Conservation (phyloP, 1,284 basidiomycete genomes). For the Marasmius oreades region DNA sequence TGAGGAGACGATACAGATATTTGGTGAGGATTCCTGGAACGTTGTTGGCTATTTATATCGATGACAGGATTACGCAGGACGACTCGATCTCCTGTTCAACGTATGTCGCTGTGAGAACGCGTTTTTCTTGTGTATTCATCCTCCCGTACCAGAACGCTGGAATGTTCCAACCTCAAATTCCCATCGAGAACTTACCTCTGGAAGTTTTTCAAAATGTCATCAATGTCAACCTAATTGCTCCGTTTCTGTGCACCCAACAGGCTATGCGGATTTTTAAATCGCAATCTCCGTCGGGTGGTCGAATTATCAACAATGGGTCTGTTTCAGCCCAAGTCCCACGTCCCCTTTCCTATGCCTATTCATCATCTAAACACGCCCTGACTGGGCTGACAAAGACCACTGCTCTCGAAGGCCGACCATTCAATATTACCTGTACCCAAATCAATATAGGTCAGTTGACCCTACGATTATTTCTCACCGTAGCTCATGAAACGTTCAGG, state of each 20-base stretch:
- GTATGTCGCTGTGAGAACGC: slow-evolving; percentile 37
- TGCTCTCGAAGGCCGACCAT: slow-evolving; percentile 71
- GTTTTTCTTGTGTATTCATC: background rate
- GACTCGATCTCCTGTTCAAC: slow-evolving; percentile 79
- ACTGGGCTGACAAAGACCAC: slow-evolving; percentile 72
- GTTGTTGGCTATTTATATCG: background rate
- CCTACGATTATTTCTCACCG: background rate
- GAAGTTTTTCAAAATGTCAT: slow-evolving; percentile 61
- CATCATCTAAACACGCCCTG: slow-evolving; percentile 77
- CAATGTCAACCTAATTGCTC: slow-evolving; percentile 67
- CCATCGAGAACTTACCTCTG: slow-evolving; percentile 64
- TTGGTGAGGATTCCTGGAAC: slow-evolving; percentile 39
- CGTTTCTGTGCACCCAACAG: slow-evolving; percentile 76
- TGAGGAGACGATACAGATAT: slow-evolving; percentile 45
- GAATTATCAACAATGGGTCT: slow-evolving; percentile 85
- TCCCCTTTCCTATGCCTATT: slow-evolving; percentile 65
- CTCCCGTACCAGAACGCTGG: slow-evolving; percentile 57
- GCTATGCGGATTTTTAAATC: slow-evolving; percentile 72
- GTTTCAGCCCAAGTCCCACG: slow-evolving; percentile 74
- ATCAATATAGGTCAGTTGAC: slow-evolving; percentile 66
- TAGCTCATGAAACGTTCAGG: slow-evolving; percentile 33
- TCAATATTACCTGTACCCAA: slow-evolving; percentile 74
- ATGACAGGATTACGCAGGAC: slow-evolving; percentile 36
- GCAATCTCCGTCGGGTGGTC: slow-evolving; percentile 70
- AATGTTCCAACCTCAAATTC: slow-evolving; percentile 42